Evolutionary conservation across 1,284 basidiomycete genomes (phyloP), one percentile per base, ranked within the genome.

Genomic region (Fistulinella cinereoalba): DNA sequence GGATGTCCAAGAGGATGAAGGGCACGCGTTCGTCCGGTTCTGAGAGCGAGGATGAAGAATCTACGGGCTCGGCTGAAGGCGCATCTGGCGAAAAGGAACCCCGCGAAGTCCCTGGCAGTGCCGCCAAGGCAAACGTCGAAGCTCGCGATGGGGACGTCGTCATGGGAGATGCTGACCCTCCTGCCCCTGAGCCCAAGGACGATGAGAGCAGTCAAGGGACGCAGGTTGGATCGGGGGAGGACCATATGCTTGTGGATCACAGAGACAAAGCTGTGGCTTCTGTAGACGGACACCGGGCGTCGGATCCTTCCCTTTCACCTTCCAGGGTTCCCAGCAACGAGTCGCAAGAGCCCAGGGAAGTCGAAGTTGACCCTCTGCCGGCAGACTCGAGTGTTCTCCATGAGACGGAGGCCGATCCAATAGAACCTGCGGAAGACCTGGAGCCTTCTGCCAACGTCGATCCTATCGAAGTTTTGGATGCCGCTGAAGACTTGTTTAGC

Each of bases 371-470:
- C 11, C 24, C 16, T 15, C 1, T 37, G 16, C 16, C 32, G 15
- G 16, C 7, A 29, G n/a, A 21, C 7, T 23, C 43, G 4, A 25
- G 29, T 18, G 39, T 24, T 7, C 28, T n/a, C 7, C 43, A 51
- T 22, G 58, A 60, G 3, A 50, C 52, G 21, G 56, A 49, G 12
- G 54, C 46, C 18, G 61, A 65, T 40, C 65, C 64, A 6, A 70
- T 71, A 44, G 66, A 70, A 42, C 56, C 59, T 22, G 56, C 61
- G 4, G 68, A 70, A n/a, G 60, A 59, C 23, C 49, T 62, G 43
- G 54, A 52, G 8, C 39, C 51, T 43, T 43, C 28, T 25, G 43
- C 29, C 32, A 47, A 52, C 19, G 16, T 15, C 13, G 63, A 62
- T 38, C 61, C 65, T 24, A 70, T 68, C 33, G 68, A 70, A 47